Evolutionary conservation across 306 rosid genomes (phyloP).

Genomic region (Vicia sativa): DNA sequence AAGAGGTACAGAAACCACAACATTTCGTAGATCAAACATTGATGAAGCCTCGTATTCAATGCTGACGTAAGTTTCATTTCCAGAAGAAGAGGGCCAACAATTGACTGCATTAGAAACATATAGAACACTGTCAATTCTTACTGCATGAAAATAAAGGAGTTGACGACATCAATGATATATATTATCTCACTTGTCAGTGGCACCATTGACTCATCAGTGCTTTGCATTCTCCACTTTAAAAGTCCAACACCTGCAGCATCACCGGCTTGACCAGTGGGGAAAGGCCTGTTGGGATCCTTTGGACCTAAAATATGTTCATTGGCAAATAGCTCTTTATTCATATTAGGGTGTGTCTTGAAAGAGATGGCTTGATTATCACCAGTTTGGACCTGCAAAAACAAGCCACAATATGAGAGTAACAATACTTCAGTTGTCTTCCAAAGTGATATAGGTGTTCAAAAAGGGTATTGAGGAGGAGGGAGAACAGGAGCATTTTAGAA

Average conservation of each 20-base stretch:
- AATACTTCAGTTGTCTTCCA: no score
- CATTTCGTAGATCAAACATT: conserved; percentile 76
- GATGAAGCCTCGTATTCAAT: conserved; percentile 95
- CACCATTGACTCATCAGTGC: conserved; percentile 81
- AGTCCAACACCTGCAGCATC: conserved; percentile 86
- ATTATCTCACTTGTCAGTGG: conserved; percentile 73
- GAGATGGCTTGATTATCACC: conserved; percentile 79
- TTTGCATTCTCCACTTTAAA: conserved; percentile 93
- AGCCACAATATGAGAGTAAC: conserved; percentile 21
- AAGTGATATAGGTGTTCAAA: background rate
- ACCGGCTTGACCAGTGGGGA: conserved; percentile 86
- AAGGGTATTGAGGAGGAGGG: background rate
- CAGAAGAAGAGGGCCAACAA: conserved; percentile 99
- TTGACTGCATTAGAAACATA: conserved; percentile 68
- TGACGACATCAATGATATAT: conserved; percentile 10
- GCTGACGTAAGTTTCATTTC: conserved; percentile 93
- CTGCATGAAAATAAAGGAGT: conserved; percentile 24
- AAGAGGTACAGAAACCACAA: conserved; percentile 86
- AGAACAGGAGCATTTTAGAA: conserved; percentile 1
- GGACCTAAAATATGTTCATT: conserved; percentile 68
- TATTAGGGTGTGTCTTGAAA: conserved; percentile 98
- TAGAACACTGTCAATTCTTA: conserved; percentile 22
- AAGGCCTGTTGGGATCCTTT: conserved; percentile 84
- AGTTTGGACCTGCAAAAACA: conserved; percentile 75
- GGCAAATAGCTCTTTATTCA: conserved; percentile 92